Percentiles rank a stretch among this genome's conserved stretches.
phyloP scores from a whole-genome alignment of 495 filamentous ascomycete species.

The Cenococcum geophilum region DNA sequence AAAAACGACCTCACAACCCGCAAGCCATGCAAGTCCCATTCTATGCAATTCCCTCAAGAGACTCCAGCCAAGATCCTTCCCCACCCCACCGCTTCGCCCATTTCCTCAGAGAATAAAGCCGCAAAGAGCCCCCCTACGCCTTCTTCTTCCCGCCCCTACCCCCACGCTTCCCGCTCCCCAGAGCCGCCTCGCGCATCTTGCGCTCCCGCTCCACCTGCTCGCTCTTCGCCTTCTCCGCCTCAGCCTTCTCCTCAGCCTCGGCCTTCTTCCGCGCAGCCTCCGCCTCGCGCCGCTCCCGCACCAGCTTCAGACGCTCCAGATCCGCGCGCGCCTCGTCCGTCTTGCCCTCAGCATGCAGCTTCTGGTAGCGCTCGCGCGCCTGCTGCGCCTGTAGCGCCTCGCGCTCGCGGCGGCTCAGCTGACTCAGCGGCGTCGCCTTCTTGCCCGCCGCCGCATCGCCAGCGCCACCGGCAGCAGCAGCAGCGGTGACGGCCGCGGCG shows the following conservation, averaged over 20 bases:
- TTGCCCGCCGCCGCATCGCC: no score
- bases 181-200: conserved; percentile 34
- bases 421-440: neutral
- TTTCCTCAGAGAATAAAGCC: no score
- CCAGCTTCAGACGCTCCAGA: conserved; percentile 70
- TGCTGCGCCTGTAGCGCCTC: conserved; percentile 84
- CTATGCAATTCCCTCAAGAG: neutral
- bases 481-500: conserved; percentile 44
- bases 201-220: conserved; percentile 38
- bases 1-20: neutral
- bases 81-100: neutral
- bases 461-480: conserved; percentile 35
- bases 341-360: conserved; percentile 92
- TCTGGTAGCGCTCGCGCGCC: conserved; percentile 84
- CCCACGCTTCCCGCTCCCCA: conserved; percentile 31
- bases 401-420: conserved; percentile 74
- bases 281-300: conserved; percentile 79
- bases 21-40: conserved; percentile 7
- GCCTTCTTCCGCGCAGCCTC: conserved; percentile 75
- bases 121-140: no score
- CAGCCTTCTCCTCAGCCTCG: conserved; percentile 42
- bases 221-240: conserved; percentile 39
- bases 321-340: conserved; percentile 95
- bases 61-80: neutral
- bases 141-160: conserved; percentile 33